These are phyloP conservation scores for Neopestalotiopsis sp. DNA, from an alignment of 2,329 filamentous ascomycete genomes.

Conservation along the genomic window DNA sequence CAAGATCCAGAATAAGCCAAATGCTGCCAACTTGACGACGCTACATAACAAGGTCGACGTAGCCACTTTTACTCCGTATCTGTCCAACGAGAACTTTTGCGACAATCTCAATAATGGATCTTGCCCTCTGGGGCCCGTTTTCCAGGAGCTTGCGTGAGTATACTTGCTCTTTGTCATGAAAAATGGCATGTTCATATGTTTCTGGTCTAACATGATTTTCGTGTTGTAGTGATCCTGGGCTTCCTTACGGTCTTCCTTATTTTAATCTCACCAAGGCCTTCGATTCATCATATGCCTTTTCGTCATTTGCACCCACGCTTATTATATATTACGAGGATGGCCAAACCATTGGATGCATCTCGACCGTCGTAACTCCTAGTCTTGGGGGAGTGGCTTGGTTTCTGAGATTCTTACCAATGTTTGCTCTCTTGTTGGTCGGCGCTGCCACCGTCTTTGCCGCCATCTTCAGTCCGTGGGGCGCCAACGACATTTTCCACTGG, in stretches of 20 bases:
- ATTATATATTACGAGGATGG: conserved; percentile 72
- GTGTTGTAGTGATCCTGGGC: neutral
- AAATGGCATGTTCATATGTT: neutral
- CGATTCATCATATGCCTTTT: conserved; percentile 82
- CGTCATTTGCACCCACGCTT: conserved; percentile 78
- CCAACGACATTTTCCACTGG: conserved; percentile 89
- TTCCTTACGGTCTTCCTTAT: conserved; percentile 63
- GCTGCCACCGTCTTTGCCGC: conserved; percentile 83
- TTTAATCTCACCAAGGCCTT: conserved; percentile 79
- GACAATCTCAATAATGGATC: conserved; percentile 60
- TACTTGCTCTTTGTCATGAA: neutral
- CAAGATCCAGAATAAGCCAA: conserved; percentile 75
- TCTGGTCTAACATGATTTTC: neutral
- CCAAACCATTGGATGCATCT: conserved; percentile 78
- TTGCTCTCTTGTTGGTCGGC: conserved; percentile 80
- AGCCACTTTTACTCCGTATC: conserved; percentile 76
- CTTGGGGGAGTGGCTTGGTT: conserved; percentile 74
- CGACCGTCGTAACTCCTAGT: conserved; percentile 82
- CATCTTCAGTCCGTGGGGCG: conserved; percentile 93
- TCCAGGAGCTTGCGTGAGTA: conserved; percentile 44
- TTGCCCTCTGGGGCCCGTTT: conserved; percentile 80
- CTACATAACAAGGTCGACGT: conserved; percentile 75
- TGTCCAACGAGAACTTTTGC: conserved; percentile 69
- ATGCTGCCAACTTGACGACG: conserved; percentile 70
- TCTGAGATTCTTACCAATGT: conserved; percentile 77